Evolutionary conservation across 192 early-diverging fungal species (phyloP).

Genomic region (Pilobolus umbonatus): DNA sequence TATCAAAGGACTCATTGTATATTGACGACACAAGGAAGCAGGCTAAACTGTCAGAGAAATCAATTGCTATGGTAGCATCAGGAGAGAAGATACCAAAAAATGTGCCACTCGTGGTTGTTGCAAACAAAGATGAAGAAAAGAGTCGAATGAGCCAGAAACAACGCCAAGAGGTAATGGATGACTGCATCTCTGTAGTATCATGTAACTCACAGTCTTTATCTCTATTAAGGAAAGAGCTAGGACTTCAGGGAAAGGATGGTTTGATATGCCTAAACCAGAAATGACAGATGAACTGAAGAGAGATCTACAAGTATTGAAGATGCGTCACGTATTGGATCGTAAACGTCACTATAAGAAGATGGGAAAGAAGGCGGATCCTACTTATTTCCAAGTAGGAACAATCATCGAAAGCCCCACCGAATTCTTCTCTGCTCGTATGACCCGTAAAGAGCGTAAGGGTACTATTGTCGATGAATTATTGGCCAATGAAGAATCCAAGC

Average conservation of each 20-base stretch:
- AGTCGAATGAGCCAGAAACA: slow-evolving; percentile 31
- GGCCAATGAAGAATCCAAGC: slow-evolving; percentile 63
- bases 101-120: slow-evolving; percentile 21
- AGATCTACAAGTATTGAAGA: slow-evolving; percentile 82
- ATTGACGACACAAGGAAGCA: too few species aligned
- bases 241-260: slow-evolving; percentile 65
- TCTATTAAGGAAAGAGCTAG: slow-evolving; percentile 18
- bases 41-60: slow-evolving; percentile 26
- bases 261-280: slow-evolving; percentile 80
- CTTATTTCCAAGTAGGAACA: slow-evolving; percentile 94
- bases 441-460: slow-evolving; percentile 75
- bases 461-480: slow-evolving; percentile 89
- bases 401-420: slow-evolving; percentile 84
- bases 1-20: slow-evolving; percentile 35
- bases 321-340: slow-evolving; percentile 85
- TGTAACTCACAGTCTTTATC: not conserved
- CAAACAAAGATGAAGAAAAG: slow-evolving; percentile 32
- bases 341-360: slow-evolving; percentile 89
- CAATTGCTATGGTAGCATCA: slow-evolving; percentile 31
- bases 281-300: slow-evolving; percentile 86
- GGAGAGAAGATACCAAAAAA: slow-evolving; percentile 11
- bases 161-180: slow-evolving; percentile 40
- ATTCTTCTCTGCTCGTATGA: slow-evolving; percentile 83
- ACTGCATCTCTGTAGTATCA: too few species aligned
- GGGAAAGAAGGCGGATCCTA: slow-evolving; percentile 65